phyloP scores from a whole-genome alignment of 306 rosid species.

The Spatholobus suberectus region DNA sequence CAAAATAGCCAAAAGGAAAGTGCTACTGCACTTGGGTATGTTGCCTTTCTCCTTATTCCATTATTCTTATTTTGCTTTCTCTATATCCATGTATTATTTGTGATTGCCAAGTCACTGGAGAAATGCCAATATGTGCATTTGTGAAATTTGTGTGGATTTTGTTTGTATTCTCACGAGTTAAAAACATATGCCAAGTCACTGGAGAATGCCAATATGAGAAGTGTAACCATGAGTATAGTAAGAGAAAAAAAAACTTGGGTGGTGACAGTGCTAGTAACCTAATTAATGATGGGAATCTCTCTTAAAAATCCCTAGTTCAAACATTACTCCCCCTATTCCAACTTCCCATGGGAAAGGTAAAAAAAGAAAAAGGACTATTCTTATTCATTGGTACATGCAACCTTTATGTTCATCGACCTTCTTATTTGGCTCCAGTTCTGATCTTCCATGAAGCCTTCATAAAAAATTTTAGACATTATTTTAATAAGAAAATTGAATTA shows the following conservation, averaged over 20 bases:
- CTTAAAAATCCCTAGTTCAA: slow-evolving; percentile 23
- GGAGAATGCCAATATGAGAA: neutral
- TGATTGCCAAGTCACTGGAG: slow-evolving; percentile 16
- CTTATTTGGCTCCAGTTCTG: slow-evolving; percentile 1
- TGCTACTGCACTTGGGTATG: slow-evolving; percentile 80
- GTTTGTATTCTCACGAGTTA: neutral
- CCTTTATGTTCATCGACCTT: slow-evolving; percentile 24
- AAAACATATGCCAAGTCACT: neutral
- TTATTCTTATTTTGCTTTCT: slow-evolving; percentile 20
- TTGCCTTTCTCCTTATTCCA: slow-evolving; percentile 32
- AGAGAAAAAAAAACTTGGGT: slow-evolving; percentile 22
- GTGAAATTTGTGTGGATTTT: slow-evolving; percentile 27
- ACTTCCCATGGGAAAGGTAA: neutral
- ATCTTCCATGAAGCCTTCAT: slow-evolving; percentile 16
- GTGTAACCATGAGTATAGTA: neutral
- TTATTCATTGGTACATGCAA: slow-evolving; percentile 19
- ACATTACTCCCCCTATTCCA: neutral
- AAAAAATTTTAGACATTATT: neutral
- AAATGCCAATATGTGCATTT: neutral
- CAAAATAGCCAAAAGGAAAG: slow-evolving; percentile 69
- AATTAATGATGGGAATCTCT: slow-evolving; percentile 13
- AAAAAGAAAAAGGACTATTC: neutral
- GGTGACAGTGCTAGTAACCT: slow-evolving; percentile 21
- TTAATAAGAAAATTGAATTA: slow-evolving; percentile 11
- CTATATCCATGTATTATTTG: slow-evolving; percentile 7